Evolutionary conservation across 208 protist species (phyloP).

Genomic region (Crithidia brevicula): DNA sequence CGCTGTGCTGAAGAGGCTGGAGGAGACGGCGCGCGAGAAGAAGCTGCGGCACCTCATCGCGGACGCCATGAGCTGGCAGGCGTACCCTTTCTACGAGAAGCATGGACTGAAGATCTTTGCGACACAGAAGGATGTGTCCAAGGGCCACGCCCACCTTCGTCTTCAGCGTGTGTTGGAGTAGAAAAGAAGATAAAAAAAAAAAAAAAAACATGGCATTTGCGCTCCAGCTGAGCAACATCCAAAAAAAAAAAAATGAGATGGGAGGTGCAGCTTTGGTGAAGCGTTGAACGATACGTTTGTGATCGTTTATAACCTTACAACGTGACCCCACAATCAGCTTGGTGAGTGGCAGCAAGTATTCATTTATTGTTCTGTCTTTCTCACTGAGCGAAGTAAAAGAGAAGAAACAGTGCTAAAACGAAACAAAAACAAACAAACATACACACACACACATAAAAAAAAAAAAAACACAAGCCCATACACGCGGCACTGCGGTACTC

Average conservation of each 20-base stretch:
- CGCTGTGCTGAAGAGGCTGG: constrained; percentile 21
- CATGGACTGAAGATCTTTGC: constrained; percentile 38
- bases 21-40: constrained; percentile 27
- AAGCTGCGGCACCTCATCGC: constrained; percentile 24
- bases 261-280: too few relatives aligned
- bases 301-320: too few relatives aligned
- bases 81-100: constrained; percentile 34
- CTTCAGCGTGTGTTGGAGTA: constrained; percentile 10
- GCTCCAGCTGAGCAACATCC: too few relatives aligned
- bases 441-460: not conserved
- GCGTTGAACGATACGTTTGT: too few relatives aligned
- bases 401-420: too few relatives aligned
- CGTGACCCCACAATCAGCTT: too few relatives aligned
- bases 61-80: constrained; percentile 45
- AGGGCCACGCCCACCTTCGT: constrained; percentile 15
- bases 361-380: not conserved
- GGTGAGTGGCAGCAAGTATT: too few relatives aligned
- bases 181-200: too few relatives aligned
- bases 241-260: too few relatives aligned
- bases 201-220: too few relatives aligned
- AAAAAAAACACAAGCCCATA: not conserved
- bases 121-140: constrained; percentile 30
- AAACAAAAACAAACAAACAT: not conserved
- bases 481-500: too few relatives aligned
- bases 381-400: too few relatives aligned